Conservation (phyloP, 1,139 yeast genomes). For the Entelexis paramagnoliae region DNA sequence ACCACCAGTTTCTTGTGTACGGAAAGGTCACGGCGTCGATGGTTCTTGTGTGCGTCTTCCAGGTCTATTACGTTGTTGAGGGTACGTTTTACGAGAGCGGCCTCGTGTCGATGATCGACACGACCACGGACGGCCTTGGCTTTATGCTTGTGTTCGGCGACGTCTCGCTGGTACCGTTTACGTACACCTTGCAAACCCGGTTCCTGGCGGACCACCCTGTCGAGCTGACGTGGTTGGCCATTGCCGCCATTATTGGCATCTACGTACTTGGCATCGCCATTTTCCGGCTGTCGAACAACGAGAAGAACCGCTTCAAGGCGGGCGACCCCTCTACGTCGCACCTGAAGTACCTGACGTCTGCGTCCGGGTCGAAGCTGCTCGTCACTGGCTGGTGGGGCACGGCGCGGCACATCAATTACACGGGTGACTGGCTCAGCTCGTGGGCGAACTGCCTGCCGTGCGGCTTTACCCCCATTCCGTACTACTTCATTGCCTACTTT, state of each 20-base stretch:
- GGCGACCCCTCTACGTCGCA: slow-evolving; percentile 57
- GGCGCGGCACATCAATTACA: slow-evolving; percentile 86
- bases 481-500: slow-evolving; percentile 77
- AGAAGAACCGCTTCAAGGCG: slow-evolving; percentile 72
- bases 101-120: slow-evolving; percentile 83
- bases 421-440: slow-evolving; percentile 92
- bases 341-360: slow-evolving; percentile 57
- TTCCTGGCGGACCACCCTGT: slow-evolving; percentile 60
- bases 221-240: slow-evolving; percentile 41
- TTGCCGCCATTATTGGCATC: slow-evolving; percentile 35
- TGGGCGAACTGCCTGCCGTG: slow-evolving; percentile 91
- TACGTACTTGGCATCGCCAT: slow-evolving; percentile 63
- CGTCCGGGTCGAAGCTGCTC: slow-evolving; percentile 67
- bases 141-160: slow-evolving; percentile 94
- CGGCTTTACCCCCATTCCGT: slow-evolving; percentile 77
- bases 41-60: slow-evolving; percentile 55
- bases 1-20: slow-evolving; percentile 56
- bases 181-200: slow-evolving; percentile 78
- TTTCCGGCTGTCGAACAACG: slow-evolving; percentile 73
- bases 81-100: slow-evolving; percentile 91
- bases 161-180: slow-evolving; percentile 85
- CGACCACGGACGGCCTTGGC: slow-evolving; percentile 94
- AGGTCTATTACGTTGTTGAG: slow-evolving; percentile 75
- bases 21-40: slow-evolving; percentile 66
- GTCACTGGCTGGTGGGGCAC: slow-evolving; percentile 95